Evolutionary conservation across 345 rosid species (phyloP).

Genomic region (Chamaenerion angustifolium): DNA sequence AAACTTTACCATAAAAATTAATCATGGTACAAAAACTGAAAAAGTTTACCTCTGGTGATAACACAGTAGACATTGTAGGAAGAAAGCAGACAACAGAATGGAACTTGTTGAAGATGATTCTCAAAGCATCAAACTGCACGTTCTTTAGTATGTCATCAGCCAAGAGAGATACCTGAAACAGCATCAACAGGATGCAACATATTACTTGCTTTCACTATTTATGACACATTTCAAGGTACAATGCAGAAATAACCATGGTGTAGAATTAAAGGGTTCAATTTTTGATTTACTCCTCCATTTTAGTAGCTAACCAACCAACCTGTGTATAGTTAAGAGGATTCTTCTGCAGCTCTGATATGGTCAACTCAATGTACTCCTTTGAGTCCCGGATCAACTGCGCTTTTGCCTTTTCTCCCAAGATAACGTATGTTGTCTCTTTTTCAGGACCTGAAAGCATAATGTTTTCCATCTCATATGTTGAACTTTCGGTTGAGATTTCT

Average conservation of each 20-base stretch:
- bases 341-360: slow-evolving; percentile 67
- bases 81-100: slow-evolving; percentile 60
- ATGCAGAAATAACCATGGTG: too few species aligned
- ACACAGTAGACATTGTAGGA: slow-evolving; percentile 69
- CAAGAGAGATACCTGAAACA: slow-evolving; percentile 69
- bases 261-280: too few species aligned
- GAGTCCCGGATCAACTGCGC: slow-evolving; percentile 81
- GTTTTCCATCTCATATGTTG: too few species aligned
- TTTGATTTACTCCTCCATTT: too few species aligned
- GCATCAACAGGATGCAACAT: slow-evolving; percentile 1
- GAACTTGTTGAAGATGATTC: slow-evolving; percentile 87
- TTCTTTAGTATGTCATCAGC: slow-evolving; percentile 96
- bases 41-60: slow-evolving; percentile 64
- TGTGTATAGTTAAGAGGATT: slow-evolving; percentile 89
- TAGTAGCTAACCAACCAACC: slow-evolving; percentile 22
- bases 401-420: slow-evolving; percentile 87
- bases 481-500: too few species aligned
- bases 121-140: slow-evolving; percentile 81
- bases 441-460: slow-evolving; percentile 52
- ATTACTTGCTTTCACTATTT: too few species aligned
- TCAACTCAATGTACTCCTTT: slow-evolving; percentile 46
- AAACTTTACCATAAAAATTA: not conserved
- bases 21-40: slow-evolving; percentile 10
- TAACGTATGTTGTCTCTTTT: slow-evolving; percentile 63
- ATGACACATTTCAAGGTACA: too few species aligned